Conservation (phyloP, 2,329 filamentous ascomycete genomes). For the Colletotrichum sp. region DNA sequence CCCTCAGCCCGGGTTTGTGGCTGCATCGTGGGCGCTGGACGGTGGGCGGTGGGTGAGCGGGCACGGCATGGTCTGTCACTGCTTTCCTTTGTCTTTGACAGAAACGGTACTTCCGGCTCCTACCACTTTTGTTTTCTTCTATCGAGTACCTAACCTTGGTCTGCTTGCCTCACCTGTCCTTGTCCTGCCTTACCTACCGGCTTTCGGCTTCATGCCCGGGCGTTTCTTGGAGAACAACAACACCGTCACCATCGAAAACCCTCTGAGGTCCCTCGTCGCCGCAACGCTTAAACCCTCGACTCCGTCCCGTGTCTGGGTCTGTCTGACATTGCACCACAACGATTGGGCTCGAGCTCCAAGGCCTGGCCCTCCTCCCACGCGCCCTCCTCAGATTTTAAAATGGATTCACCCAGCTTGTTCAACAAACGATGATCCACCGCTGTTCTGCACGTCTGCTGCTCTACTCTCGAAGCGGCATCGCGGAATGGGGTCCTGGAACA, state of each 20-base stretch:
- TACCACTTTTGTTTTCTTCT: not conserved
- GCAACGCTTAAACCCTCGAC: not conserved
- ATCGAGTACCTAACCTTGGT: not conserved
- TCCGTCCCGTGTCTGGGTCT: not conserved
- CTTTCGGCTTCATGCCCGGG: not conserved
- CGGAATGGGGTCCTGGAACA: conserved; percentile 14
- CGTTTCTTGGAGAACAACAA: not conserved
- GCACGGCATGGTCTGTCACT: not conserved
- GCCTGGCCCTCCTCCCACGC: not conserved
- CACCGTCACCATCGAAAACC: not conserved
- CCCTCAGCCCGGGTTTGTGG: not conserved
- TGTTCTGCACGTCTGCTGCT: not conserved
- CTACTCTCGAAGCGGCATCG: conserved; percentile 15
- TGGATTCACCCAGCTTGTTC: not conserved
- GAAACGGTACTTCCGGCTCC: not conserved
- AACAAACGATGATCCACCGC: not conserved
- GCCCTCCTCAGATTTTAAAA: not conserved
- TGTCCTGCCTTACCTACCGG: not conserved
- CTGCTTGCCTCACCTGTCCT: not conserved
- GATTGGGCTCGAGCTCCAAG: not conserved
- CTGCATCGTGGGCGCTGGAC: conserved; percentile 1
- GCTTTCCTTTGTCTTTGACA: not conserved
- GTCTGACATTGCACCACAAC: not conserved
- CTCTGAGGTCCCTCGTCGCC: not conserved
- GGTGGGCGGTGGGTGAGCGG: not conserved